A percentile compares a stretch with the other conserved stretches of the same genome.
Evolutionary conservation across 371 early-diverging fungal genomes (phyloP).

Genomic region (Rhizomucor pusillus): DNA sequence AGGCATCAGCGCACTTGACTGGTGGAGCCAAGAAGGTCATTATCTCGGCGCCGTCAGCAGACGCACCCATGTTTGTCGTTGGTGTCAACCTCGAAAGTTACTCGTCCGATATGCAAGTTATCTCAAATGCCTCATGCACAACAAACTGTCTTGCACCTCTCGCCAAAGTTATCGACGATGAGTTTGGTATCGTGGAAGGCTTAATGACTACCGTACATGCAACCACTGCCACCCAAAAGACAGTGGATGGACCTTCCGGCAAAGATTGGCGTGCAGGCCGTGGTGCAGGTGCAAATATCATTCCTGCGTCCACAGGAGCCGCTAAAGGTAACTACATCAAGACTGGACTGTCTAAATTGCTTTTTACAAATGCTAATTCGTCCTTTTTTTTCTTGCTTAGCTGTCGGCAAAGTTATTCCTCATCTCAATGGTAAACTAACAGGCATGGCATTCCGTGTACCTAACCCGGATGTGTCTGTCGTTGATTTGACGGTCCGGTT

Average conservation of each 20-base stretch:
- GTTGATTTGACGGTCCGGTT: conserved; percentile 97
- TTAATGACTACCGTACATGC: conserved; percentile 99
- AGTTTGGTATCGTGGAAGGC: conserved; percentile 85
- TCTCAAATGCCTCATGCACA: conserved; percentile 99
- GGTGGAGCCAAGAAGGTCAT: conserved; percentile 98
- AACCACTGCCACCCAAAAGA: conserved; percentile 99
- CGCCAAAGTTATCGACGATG: conserved; percentile 97
- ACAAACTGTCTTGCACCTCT: conserved; percentile 99
- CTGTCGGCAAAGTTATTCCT: conserved; percentile 99
- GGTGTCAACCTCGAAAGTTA: conserved; percentile 97
- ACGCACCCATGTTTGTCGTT: conserved; percentile 87
- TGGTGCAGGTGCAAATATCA: conserved; percentile 97
- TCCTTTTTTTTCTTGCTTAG: conserved; percentile 27
- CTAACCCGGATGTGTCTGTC: conserved; percentile 97
- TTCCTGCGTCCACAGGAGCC: conserved; percentile 99
- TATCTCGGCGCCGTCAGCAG: conserved; percentile 97
- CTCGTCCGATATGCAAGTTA: conserved; percentile 76
- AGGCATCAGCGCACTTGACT: conserved; percentile 86
- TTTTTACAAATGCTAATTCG: background rate
- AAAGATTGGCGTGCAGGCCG: conserved; percentile 98
- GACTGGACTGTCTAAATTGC: too few species aligned
- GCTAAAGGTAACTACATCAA: conserved; percentile 90
- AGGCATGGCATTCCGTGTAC: conserved; percentile 99
- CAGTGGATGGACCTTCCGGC: conserved; percentile 97
- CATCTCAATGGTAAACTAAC: conserved; percentile 95